Conservation (phyloP, 1,284 basidiomycete species). For the Puccinia coronata region DNA sequence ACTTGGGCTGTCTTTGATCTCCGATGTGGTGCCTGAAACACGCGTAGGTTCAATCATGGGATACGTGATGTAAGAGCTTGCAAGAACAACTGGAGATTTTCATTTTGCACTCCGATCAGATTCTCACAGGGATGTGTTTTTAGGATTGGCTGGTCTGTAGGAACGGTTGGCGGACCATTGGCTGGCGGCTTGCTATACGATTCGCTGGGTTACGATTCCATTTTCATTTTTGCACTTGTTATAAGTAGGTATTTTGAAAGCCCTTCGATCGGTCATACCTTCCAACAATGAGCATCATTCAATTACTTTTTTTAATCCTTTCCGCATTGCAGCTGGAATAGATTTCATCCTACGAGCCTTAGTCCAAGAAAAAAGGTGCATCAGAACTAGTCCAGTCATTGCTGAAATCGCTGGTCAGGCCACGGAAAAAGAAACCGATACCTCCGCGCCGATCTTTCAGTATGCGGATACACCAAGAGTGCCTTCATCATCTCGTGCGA, state of each 20-base stretch:
- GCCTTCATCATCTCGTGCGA: not conserved
- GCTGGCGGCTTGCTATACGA: slow-evolving; percentile 37
- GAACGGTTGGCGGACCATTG: slow-evolving; percentile 29
- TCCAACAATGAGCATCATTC: not conserved
- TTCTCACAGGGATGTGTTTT: not conserved
- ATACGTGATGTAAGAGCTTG: slow-evolving; percentile 35
- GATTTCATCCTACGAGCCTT: slow-evolving; percentile 33
- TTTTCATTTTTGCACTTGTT: slow-evolving; percentile 39
- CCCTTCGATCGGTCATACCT: not conserved
- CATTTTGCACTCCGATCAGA: not conserved
- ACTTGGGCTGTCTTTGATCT: slow-evolving; percentile 23
- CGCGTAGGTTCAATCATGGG: slow-evolving; percentile 8
- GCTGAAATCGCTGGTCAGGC: not conserved
- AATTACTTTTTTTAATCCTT: not conserved
- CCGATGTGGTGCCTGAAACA: not conserved
- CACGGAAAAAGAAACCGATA: not conserved
- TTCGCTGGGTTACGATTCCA: slow-evolving; percentile 30
- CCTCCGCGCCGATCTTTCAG: not conserved
- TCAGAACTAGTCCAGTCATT: not conserved
- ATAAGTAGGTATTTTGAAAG: slow-evolving; percentile 8
- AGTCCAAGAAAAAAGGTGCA: slow-evolving; percentile 6
- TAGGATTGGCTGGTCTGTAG: slow-evolving; percentile 47
- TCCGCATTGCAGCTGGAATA: not conserved
- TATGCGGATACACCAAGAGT: not conserved
- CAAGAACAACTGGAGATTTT: not conserved